Percentiles rank a stretch among this genome's conserved stretches.
phyloP scores from a whole-genome alignment of 371 early-diverging fungal species.

The Apophysomyces elegans region DNA sequence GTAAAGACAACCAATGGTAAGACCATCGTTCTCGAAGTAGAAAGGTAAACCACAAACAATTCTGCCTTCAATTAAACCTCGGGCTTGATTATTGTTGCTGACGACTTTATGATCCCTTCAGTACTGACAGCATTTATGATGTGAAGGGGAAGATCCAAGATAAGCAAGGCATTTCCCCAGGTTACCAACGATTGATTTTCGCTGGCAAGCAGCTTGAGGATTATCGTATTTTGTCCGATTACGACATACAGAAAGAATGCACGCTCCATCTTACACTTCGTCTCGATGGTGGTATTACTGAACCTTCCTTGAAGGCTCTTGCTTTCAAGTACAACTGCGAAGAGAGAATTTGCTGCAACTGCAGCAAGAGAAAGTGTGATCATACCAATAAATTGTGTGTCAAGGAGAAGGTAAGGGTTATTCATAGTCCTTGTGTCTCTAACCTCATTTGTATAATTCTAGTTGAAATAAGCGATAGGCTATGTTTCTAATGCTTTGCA shows the following conservation, averaged over 20 bases:
- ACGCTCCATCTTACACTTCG: constrained; percentile 98
- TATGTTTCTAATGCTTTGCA: too few relatives aligned
- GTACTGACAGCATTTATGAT: constrained; percentile 62
- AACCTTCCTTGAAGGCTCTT: constrained; percentile 95
- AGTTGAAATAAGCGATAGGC: too few relatives aligned
- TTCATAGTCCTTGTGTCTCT: too few relatives aligned
- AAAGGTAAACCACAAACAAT: constrained; percentile 49
- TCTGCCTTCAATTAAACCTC: too few relatives aligned
- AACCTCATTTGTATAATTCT: too few relatives aligned
- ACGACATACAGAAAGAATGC: constrained; percentile 96
- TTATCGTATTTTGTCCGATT: constrained; percentile 88
- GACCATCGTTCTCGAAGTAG: constrained; percentile 97
- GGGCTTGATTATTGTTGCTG: neutral
- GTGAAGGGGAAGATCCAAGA: constrained; percentile 98
- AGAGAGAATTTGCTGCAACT: constrained; percentile 99
- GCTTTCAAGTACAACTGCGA: constrained; percentile 99
- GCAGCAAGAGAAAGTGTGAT: constrained; percentile 99
- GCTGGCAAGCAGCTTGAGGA: constrained; percentile 99
- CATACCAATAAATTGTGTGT: constrained; percentile 99
- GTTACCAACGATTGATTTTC: constrained; percentile 99
- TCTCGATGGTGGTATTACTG: constrained; percentile 97
- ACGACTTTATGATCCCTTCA: neutral
- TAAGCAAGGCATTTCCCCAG: constrained; percentile 99
- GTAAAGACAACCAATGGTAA: constrained; percentile 91
- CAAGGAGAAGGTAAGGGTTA: constrained; percentile 83